Conservation (phyloP, 306 rosid species). For the Inga leiocalycina region DNA sequence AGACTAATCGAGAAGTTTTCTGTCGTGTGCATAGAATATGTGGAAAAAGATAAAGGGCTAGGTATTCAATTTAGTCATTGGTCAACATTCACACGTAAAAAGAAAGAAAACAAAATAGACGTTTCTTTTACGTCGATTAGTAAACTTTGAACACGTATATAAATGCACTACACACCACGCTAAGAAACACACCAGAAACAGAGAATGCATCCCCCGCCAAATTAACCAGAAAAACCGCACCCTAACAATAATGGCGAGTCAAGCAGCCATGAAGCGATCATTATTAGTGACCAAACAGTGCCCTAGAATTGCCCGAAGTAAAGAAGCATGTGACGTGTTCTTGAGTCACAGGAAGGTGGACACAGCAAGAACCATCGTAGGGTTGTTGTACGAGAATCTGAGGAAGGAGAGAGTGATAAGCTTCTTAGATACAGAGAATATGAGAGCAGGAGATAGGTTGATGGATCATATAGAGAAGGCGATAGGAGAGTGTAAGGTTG, state of each 20-base stretch:
- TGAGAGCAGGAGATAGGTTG: slow-evolving; percentile 65
- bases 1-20: neutral
- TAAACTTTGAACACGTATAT: neutral
- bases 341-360: slow-evolving; percentile 60
- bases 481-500: slow-evolving; percentile 45
- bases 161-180: too few species aligned
- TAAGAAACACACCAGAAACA: neutral
- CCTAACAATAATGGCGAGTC: neutral
- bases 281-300: slow-evolving; percentile 5
- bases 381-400: slow-evolving; percentile 51
- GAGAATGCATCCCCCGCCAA: neutral
- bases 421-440: slow-evolving; percentile 50
- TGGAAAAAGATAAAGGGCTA: neutral
- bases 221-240: neutral
- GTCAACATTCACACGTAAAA: neutral
- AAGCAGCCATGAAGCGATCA: slow-evolving; percentile 51
- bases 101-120: neutral
- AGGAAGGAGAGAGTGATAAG: slow-evolving; percentile 31
- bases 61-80: neutral
- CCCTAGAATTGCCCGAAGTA: slow-evolving; percentile 7
- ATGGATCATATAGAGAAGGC: slow-evolving; percentile 47
- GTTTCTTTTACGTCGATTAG: neutral
- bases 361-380: slow-evolving; percentile 49
- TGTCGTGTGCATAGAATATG: neutral
- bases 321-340: slow-evolving; percentile 48